Evolutionary conservation across 768 basidiomycete genomes (phyloP).

Genomic region (Crepidotus variabilis): DNA sequence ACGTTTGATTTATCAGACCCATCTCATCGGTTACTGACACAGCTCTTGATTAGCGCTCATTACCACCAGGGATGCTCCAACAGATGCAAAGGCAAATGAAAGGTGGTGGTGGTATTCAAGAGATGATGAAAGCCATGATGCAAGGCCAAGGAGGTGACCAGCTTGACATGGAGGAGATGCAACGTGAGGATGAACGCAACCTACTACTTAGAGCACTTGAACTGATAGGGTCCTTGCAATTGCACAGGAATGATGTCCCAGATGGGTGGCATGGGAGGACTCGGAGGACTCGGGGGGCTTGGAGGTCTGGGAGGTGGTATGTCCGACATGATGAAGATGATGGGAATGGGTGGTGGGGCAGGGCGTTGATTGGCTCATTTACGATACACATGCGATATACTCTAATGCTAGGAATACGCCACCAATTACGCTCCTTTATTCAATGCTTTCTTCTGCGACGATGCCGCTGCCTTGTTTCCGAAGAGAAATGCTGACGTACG

Average conservation of each 20-base stretch:
- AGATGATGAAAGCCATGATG: slow-evolving; percentile 99
- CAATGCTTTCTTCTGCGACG: slow-evolving; percentile 57
- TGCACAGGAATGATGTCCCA: slow-evolving; percentile 81
- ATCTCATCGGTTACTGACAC: neutral
- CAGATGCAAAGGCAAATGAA: slow-evolving; percentile 85
- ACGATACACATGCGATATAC: slow-evolving; percentile 5
- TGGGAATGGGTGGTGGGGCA: slow-evolving; percentile 64
- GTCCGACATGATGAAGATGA: slow-evolving; percentile 84
- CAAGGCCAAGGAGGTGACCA: slow-evolving; percentile 89
- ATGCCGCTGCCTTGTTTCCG: slow-evolving; percentile 67
- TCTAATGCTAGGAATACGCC: slow-evolving; percentile 8
- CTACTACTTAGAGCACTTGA: neutral
- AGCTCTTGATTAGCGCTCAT: slow-evolving; percentile 58
- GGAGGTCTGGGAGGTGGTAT: slow-evolving; percentile 56
- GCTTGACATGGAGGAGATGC: slow-evolving; percentile 93
- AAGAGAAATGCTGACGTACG: slow-evolving; percentile 78
- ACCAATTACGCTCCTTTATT: slow-evolving; percentile 33
- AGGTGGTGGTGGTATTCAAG: slow-evolving; percentile 87
- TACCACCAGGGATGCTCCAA: slow-evolving; percentile 94
- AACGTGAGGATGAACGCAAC: slow-evolving; percentile 47
- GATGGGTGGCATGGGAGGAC: slow-evolving; percentile 70
- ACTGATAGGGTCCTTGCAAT: slow-evolving; percentile 3
- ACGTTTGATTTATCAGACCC: slow-evolving; percentile 15
- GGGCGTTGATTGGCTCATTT: slow-evolving; percentile 20
- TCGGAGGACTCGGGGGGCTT: slow-evolving; percentile 55